phyloP scores from a whole-genome alignment of 1,139 yeast genomes.

The Taphrina sp. region DNA sequence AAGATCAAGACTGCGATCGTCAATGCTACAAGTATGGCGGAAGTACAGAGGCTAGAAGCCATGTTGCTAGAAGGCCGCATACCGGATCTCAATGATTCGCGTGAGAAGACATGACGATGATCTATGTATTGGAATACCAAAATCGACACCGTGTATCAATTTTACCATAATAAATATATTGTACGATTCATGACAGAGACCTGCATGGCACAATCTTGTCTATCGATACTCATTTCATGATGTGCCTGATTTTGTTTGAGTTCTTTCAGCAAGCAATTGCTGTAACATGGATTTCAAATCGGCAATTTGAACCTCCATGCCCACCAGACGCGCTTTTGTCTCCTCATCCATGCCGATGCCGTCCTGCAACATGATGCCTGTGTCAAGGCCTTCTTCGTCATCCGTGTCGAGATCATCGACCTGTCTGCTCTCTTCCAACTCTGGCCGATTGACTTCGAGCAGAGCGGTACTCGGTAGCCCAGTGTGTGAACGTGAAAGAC shows the following conservation, averaged over 20 bases:
- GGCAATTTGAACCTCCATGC: conserved; percentile 8
- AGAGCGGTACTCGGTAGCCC: background rate
- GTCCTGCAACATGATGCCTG: conserved; percentile 19
- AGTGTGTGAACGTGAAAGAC: background rate
- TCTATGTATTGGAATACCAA: no score
- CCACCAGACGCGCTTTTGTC: conserved; percentile 2
- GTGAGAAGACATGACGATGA: no score
- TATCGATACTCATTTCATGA: no score
- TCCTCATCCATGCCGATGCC: conserved; percentile 11
- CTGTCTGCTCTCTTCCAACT: background rate
- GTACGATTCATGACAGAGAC: no score
- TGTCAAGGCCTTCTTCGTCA: conserved; percentile 24
- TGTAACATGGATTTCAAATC: conserved; percentile 10
- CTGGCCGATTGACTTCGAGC: background rate
- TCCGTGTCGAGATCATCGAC: background rate
- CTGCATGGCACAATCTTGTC: no score
- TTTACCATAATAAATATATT: no score
- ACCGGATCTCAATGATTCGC: no score
- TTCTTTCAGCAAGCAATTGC: background rate
- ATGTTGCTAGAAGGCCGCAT: conserved; percentile 35
- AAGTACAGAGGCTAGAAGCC: conserved; percentile 68
- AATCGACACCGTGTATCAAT: no score
- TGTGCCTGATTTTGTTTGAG: no score
- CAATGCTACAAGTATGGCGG: conserved; percentile 66
- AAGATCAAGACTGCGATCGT: conserved; percentile 56